Percentiles rank a stretch among this genome's conserved stretches.
These are phyloP conservation scores for Whalleya microplaca DNA, from an alignment of 2,329 filamentous ascomycete species.

Conservation along the genomic window DNA sequence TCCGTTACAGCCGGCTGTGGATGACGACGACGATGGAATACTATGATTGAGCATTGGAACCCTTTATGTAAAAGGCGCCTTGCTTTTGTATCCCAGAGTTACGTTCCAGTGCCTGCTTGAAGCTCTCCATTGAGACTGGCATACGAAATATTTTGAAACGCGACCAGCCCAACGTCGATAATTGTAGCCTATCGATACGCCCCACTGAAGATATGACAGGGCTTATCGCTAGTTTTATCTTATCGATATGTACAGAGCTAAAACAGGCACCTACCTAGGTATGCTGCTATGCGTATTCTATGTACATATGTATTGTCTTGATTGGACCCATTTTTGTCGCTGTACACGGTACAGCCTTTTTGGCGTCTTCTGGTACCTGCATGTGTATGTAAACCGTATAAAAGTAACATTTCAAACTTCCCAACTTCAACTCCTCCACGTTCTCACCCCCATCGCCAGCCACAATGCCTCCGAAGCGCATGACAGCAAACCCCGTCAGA, in stretches of 20 bases:
- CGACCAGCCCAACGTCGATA: too few species aligned
- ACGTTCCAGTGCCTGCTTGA: too few species aligned
- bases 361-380: too few species aligned
- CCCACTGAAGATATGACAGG: background rate
- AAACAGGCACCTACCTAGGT: too few species aligned
- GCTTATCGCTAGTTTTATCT: background rate
- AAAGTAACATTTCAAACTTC: background rate
- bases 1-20: slow-evolving; percentile 11
- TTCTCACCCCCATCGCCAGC: background rate
- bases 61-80: too few species aligned
- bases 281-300: too few species aligned
- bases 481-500: slow-evolving; percentile 88
- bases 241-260: too few species aligned
- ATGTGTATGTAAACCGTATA: too few species aligned
- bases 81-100: background rate
- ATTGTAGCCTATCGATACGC: background rate
- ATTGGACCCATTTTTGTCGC: background rate
- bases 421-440: background rate
- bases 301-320: background rate
- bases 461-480: slow-evolving; percentile 73
- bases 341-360: background rate
- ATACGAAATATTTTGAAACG: too few species aligned
- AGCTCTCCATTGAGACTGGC: too few species aligned
- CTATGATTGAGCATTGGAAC: slow-evolving; percentile 22
- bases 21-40: slow-evolving; percentile 26